Evolutionary conservation across 768 basidiomycete genomes (phyloP), one percentile per base, ranked within the genome.

Genomic region (Leccinum uliginosum): DNA sequence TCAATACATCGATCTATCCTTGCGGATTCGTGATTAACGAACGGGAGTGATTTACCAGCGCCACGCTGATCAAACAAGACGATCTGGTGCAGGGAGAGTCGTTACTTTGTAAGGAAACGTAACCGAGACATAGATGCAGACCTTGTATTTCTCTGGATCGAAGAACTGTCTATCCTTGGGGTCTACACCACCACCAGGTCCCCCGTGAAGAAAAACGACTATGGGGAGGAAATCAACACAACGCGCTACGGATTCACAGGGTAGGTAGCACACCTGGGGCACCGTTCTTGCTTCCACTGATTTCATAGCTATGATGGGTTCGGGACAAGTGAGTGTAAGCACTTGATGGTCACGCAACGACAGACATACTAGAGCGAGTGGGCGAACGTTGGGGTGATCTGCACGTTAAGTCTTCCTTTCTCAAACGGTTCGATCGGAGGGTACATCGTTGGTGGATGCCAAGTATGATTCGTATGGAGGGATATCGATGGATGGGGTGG

Each of bases 61-160:
- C 95, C 95, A 58, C 95, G 80, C 71, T 98, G 95, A 72, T 97
- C 94, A 62, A 93, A 84, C 23, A 96, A 79, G 59, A 96, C 73
- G 65, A 95, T 91, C 88, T 91, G 54, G 40, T 29, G 14, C 53
- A 38, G 45, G n/a, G n/a, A 9, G 24, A 43, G 24, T 59, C 23
- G 56, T 59, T 4, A 11, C 56, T 59, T 35, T 55, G 61, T 3
- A 15, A 58, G 51, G 40, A 43, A 19, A 23, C 6, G 5, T 40
- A 30, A 26, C 34, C 9, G 54, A 44, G 12, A 47, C 26, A 21
- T 45, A 19, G 11, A 38, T 27, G 61, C 62, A 43, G 46, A 85
- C 90, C 76, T 89, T 91, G 78, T 94, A 96, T 67, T 91, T 89
- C 32, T 78, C 70, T 3, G 92, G 91, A 65, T 94, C 84, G 73